Evolutionary conservation across 768 basidiomycete species (phyloP), one percentile per base, ranked within the genome.

Genomic region (Tulasnella sp.): DNA sequence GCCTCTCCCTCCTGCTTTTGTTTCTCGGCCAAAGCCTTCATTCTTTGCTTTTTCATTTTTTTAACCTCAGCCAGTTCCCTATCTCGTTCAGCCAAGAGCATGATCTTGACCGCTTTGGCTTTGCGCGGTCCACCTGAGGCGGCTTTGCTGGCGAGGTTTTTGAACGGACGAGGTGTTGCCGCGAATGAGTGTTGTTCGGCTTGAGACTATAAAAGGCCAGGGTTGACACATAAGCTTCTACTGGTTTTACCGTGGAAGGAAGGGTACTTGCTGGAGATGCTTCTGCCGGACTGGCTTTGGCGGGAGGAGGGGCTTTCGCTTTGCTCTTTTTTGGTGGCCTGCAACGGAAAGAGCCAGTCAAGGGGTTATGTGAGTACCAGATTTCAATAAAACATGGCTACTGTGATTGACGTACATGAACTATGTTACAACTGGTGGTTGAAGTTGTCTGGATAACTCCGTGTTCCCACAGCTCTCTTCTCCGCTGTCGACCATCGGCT

Each of bases 71-170:
- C 46, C 71, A 74, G 70, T 40, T 94, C 92, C 0, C 91, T 87
- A 81, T 95, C 94, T 6, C 92, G 88, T 82, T 95, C 94, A 80
- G 93, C 91, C 0, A 88, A 88, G 29, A 95, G 86, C 1, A 95
- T 90, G 3, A 90, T 87, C 84, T 95, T 95, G 81, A 94, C 82
- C 80, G 93, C 93, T 86, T 93, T 94, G 29, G 92, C 89, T 29
- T 93, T 87, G 10, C 93, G 87, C 79, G 90, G 92, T 9, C 87
- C 44, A 18, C 44, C 82, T 81, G 93, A 93, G 84, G 91, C 93
- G 9, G 86, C 86, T 81, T 93, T 92, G 37, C 86, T 83, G 0
- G 46, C 69, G 37, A 76, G 48, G 80, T 91, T 93, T 84, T 95
- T 95, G 86, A 95, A 95, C 0, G 93, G 91, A 0, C 91, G 88